Evolutionary conservation across 306 rosid species (phyloP).

Genomic region (Cucurbita argyrosperma): DNA sequence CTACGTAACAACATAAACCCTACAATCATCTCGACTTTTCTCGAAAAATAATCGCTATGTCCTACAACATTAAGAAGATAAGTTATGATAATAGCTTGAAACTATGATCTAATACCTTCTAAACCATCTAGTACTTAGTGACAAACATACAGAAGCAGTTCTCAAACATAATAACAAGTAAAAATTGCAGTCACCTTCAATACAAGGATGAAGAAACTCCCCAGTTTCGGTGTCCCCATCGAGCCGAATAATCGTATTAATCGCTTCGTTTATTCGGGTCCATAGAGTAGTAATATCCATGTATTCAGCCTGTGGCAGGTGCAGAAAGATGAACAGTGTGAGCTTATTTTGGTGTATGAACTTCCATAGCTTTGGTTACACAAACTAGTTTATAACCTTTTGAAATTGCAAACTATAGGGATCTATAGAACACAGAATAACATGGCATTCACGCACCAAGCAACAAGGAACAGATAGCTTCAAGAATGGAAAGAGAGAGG

Average conservation of each 20-base stretch:
- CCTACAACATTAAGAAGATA: neutral
- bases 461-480: neutral
- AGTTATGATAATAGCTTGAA: neutral
- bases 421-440: neutral
- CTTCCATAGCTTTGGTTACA: neutral
- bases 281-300: slow-evolving; percentile 49
- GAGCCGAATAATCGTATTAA: slow-evolving; percentile 46
- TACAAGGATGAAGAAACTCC: slow-evolving; percentile 63
- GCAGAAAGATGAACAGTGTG: neutral
- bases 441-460: neutral
- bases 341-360: neutral
- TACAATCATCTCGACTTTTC: neutral
- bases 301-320: slow-evolving; percentile 45
- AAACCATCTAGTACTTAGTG: neutral
- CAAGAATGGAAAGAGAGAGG: neutral
- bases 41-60: neutral
- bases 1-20: neutral
- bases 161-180: neutral
- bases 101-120: neutral
- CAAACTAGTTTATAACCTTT: no score
- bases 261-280: slow-evolving; percentile 55
- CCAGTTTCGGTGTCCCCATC: slow-evolving; percentile 50
- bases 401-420: no score
- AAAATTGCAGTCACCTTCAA: slow-evolving; percentile 46
- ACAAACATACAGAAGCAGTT: neutral